Base-by-base conservation (phyloP, 176 grass and related monocot species). In the Zizania latifolia region DNA sequence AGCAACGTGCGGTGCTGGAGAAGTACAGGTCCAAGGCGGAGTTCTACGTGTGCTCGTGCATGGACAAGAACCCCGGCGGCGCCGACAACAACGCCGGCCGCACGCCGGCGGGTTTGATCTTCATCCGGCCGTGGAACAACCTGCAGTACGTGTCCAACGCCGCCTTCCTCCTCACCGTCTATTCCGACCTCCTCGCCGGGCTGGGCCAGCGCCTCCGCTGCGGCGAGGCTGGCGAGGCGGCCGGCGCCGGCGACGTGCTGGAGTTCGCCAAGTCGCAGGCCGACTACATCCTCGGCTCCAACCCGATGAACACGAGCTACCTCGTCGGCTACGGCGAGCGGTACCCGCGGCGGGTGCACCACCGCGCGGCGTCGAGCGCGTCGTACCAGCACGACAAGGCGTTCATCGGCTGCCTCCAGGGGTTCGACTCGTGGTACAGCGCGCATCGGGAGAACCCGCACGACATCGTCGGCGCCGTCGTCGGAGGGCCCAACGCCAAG, bases 91-190 rank as follows among this genome's bases (percentile, higher is more conserved):
- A 99, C 68, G 95, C 93, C 64, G 77, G 76, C 3, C 95, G 83
- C 34, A 94, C 91, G 0, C 95, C 95, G 8, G 91, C 81, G 6
- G 95, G 95, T 1, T 79, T 99, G 23, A 66, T 94, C 68, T 94
- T 85, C 79, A 78, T 99, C 71, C 89, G 95, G 2, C 83, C 58
- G 8, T 92, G 91, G 95, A 99, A 99, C 84, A 99, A 99, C 82
- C 74, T 94, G 26, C 95, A 99, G 68, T 99, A 99, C 71, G 89
- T 70, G 23, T 48, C 91, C 19, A 68, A 87, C 72, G 91, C 95
- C 6, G 85, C 86, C n/a, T 90, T 94, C 82, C 91, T 99, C 61
- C 62, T 94, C 24, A 86, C 84, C 16, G 82, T 84, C 23, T 87
- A 84, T 82, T 83, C 91, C 2, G 91, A 94, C 68, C 58, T 85